These are phyloP conservation scores for Ophiostoma sp. DNA, from an alignment of 2,329 filamentous ascomycete genomes.

Conservation along the genomic window DNA sequence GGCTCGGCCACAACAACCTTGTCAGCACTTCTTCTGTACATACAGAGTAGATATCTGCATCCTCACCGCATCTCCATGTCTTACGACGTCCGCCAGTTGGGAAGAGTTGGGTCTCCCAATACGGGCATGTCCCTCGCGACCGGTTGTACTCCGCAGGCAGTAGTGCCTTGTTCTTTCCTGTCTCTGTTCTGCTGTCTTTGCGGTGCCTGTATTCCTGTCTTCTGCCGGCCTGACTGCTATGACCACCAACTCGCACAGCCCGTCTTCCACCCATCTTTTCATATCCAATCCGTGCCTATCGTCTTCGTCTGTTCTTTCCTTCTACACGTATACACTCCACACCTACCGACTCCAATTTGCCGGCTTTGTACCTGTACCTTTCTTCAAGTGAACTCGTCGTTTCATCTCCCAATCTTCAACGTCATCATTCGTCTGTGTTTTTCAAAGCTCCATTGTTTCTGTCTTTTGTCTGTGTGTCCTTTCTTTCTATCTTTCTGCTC, in stretches of 20 bases:
- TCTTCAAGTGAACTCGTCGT: background rate
- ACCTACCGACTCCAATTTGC: background rate
- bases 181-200: background rate
- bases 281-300: too few relatives aligned
- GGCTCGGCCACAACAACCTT: background rate
- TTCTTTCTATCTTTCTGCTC: background rate
- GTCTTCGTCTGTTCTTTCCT: background rate
- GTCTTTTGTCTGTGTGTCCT: background rate
- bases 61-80: slow-evolving; percentile 7
- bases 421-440: background rate
- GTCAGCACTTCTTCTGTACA: background rate
- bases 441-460: background rate
- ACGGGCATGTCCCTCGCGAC: slow-evolving; percentile 6
- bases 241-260: background rate
- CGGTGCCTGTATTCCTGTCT: background rate
- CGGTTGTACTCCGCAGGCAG: background rate
- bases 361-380: background rate
- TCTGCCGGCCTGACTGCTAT: too few relatives aligned
- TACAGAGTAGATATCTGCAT: background rate
- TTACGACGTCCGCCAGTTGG: background rate
- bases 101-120: background rate
- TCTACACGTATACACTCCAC: background rate
- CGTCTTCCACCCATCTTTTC: background rate
- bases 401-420: background rate
- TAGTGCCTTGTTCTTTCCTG: background rate